Evolutionary conservation across 805 yeast species (phyloP).

Genomic region (Ogataea sp.): DNA sequence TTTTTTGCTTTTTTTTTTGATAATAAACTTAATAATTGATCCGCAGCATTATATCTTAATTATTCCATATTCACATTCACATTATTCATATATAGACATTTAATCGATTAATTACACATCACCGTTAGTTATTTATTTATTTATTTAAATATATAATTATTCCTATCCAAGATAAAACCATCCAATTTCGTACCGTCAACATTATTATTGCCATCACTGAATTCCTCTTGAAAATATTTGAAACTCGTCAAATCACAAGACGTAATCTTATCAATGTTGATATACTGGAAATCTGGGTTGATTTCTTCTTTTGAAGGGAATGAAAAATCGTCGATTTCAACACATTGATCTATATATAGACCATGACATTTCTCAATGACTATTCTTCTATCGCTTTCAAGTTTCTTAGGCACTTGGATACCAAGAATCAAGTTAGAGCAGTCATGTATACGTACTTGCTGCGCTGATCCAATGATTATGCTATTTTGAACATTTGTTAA

Average conservation of each 20-base stretch:
- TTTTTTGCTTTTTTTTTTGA: no score
- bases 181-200: no score
- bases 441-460: constrained; percentile 21
- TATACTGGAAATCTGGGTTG: constrained; percentile 12
- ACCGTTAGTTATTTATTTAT: no score
- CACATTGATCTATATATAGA: constrained; percentile 5
- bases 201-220: no score
- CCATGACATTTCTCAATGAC: constrained; percentile 18
- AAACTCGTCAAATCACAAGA: not conserved
- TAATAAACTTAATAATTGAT: no score
- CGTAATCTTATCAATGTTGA: not conserved
- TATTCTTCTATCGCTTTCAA: constrained; percentile 10
- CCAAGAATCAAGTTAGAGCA: constrained; percentile 5
- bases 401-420: constrained; percentile 4
- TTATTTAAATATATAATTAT: not conserved
- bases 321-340: constrained; percentile 22
- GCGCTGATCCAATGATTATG: constrained; percentile 11
- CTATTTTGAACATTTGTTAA: constrained; percentile 8
- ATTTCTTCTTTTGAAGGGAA: constrained; percentile 11
- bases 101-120: no score
- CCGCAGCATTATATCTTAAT: no score
- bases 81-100: no score
- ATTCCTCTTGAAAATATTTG: no score
- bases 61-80: no score
- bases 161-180: no score